A percentile compares a stretch with the other conserved stretches of the same genome.
Conservation (phyloP, 176 grass and related monocot species). For the Oryza rufipogon region DNA sequence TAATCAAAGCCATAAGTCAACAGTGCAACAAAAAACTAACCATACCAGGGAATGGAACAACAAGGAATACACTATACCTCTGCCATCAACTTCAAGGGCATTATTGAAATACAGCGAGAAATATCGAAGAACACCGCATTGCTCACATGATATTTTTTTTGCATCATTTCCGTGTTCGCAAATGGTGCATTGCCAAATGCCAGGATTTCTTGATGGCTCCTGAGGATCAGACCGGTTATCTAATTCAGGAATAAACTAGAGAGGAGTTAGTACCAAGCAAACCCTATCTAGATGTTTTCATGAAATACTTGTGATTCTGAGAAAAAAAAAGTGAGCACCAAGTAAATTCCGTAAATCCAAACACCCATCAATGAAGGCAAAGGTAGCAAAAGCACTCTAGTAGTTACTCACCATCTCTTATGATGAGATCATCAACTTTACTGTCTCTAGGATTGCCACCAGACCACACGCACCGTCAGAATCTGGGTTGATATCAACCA, state of each 20-base stretch:
- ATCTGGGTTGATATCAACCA: neutral
- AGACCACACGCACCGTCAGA: neutral
- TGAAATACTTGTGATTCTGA: neutral
- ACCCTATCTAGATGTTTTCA: neutral
- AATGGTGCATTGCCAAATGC: conserved; percentile 70
- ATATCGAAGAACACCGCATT: conserved; percentile 69
- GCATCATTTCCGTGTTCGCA: conserved; percentile 55
- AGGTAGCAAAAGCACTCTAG: neutral
- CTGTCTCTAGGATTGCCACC: neutral
- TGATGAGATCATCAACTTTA: neutral
- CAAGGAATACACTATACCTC: conserved; percentile 20
- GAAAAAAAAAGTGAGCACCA: neutral
- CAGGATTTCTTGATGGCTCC: conserved; percentile 27
- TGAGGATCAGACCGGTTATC: conserved; percentile 34
- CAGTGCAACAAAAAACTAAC: neutral
- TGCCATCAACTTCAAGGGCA: conserved; percentile 46
- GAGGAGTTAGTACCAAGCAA: conserved; percentile 26
- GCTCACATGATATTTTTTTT: conserved; percentile 54
- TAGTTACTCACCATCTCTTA: conserved; percentile 42
- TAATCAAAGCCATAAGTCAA: neutral
- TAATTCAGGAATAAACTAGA: conserved; percentile 49
- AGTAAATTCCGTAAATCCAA: neutral
- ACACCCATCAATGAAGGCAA: neutral
- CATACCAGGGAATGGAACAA: neutral
- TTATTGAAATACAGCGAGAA: conserved; percentile 49